Base-by-base conservation (phyloP, 1,139 yeast genomes). In the Schizosaccharomyces versatilis region DNA sequence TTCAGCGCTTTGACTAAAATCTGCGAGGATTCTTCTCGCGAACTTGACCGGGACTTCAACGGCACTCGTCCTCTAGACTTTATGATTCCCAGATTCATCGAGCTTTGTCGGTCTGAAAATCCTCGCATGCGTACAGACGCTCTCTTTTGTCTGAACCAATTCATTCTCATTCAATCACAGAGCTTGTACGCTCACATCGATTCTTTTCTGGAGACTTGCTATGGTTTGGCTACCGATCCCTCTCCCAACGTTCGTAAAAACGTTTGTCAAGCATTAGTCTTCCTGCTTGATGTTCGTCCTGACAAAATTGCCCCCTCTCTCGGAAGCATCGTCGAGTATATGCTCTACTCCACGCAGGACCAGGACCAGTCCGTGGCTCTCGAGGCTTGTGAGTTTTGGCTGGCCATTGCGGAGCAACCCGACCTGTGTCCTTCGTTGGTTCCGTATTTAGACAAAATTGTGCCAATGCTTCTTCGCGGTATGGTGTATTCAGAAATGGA, bases 401-500 rank as follows among this genome's bases (percentile, higher is more conserved):
- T 90, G 54, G 79, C 84, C 1, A 72, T 90, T 57, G 79, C 94
- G 0, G 81, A 85, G 10, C 73, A 84, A 57, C 64, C 63, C 47
- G 61, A 62, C 10, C 60, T 64, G 19, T 60, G 60, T 12, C 60
- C 64, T 41, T 60, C 63, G 47, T 57, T 62, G 12, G 68, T 67
- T 53, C 80, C 82, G 1, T 77, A 77, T 61, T 71, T 93, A 55
- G 70, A 73, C 10, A 67, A 69, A 17, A 77, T 90, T 24, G 67
- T 90, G 38, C 96, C 97, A 0, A 78, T 81, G 1, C 69, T 90
- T 48, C 71, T 93, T 54, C 73, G 76, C 41, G 81, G 83, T 59
- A 86, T 93, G 95, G 94, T 83, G 17, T 88, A 84, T 64, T 78
- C 88, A 6, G 94, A 84, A 60, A 84, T 80, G 65, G 94, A 85